Conservation (phyloP, 2,329 filamentous ascomycete genomes). For the Fusarium setosum region DNA sequence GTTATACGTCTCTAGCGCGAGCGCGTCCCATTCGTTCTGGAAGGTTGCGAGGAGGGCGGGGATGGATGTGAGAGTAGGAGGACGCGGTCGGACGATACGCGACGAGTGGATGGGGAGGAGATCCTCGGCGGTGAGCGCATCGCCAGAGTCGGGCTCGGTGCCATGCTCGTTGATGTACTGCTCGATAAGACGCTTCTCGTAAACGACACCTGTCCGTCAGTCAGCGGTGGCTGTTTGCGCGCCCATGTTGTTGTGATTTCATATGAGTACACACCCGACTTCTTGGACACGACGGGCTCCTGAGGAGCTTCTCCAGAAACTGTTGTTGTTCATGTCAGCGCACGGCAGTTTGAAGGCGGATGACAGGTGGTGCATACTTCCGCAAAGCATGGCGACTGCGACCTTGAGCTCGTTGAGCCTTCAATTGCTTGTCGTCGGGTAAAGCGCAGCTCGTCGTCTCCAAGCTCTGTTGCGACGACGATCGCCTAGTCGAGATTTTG, state of each 20-base stretch:
- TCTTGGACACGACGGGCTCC: conserved; percentile 92
- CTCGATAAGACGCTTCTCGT: conserved; percentile 95
- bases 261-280: conserved; percentile 81
- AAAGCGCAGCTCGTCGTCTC: conserved; percentile 37
- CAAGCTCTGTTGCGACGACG: conserved; percentile 42
- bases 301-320: conserved; percentile 97
- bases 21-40: conserved; percentile 97
- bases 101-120: conserved; percentile 88
- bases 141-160: conserved; percentile 90
- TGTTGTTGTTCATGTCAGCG: conserved; percentile 59
- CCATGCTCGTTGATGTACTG: conserved; percentile 94
- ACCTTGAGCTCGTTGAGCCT: conserved; percentile 41
- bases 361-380: conserved; percentile 51
- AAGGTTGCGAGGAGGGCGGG: conserved; percentile 93
- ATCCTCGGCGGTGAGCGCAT: conserved; percentile 85
- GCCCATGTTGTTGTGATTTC: conserved; percentile 12
- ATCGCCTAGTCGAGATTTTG: conserved; percentile 46
- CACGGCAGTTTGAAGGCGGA: background rate
- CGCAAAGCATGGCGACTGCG: conserved; percentile 58
- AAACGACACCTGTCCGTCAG: conserved; percentile 77
- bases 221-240: conserved; percentile 26
- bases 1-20: conserved; percentile 92
- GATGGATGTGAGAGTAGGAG: conserved; percentile 94
- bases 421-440: conserved; percentile 45
- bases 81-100: conserved; percentile 86